phyloP scores from a whole-genome alignment of 768 basidiomycete genomes.

The Mycena galericulata region DNA sequence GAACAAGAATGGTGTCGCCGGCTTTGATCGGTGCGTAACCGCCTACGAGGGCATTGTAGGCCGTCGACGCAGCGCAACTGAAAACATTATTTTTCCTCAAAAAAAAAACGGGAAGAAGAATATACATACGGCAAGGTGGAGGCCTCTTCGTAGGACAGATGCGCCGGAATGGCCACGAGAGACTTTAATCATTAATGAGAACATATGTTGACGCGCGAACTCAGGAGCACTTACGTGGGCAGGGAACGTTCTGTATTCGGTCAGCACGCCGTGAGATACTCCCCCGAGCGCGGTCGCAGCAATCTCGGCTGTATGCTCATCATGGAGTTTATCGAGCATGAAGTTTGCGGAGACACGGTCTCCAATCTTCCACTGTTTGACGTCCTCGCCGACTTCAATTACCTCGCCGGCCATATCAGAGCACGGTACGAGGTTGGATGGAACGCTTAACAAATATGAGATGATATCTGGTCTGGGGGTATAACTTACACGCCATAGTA shows the following conservation, averaged over 20 bases:
- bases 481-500: no score
- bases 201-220: neutral
- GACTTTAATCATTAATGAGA: slow-evolving; percentile 49
- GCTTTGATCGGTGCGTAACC: slow-evolving; percentile 53
- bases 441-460: slow-evolving; percentile 48
- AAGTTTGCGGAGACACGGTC: slow-evolving; percentile 71
- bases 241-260: slow-evolving; percentile 65
- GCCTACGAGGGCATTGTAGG: slow-evolving; percentile 57
- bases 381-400: slow-evolving; percentile 57
- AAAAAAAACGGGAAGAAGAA: neutral
- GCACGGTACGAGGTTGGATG: slow-evolving; percentile 49
- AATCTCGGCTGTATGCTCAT: slow-evolving; percentile 50
- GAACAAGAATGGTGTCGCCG: slow-evolving; percentile 61
- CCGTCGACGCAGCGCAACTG: slow-evolving; percentile 60
- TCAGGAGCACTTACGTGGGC: slow-evolving; percentile 48
- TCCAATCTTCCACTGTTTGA: slow-evolving; percentile 63
- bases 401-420: slow-evolving; percentile 72
- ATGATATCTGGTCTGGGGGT: slow-evolving; percentile 54
- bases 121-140: slow-evolving; percentile 69
- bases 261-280: slow-evolving; percentile 62
- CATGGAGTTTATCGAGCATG: slow-evolving; percentile 58
- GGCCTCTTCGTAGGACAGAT: slow-evolving; percentile 74
- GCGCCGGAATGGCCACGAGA: slow-evolving; percentile 63
- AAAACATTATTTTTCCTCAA: neutral
- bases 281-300: slow-evolving; percentile 56